Conservation (phyloP, 768 basidiomycete genomes). For the Inosperma sp. region DNA sequence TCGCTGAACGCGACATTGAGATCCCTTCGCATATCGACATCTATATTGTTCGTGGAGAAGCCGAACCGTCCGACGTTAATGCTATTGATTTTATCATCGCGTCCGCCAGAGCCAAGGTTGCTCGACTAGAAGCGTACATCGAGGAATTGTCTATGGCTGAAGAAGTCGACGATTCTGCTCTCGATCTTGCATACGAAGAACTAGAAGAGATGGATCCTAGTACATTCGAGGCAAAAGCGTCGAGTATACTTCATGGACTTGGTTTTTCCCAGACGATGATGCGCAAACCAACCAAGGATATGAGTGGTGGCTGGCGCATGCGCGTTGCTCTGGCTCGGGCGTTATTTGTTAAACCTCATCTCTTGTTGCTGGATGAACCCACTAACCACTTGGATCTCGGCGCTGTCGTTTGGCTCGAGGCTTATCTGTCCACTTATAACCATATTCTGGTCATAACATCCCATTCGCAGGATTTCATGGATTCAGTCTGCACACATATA, state of each 20-base stretch:
- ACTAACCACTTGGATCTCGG: slow-evolving; percentile 95
- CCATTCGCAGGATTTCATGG: slow-evolving; percentile 99
- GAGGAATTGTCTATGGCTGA: slow-evolving; percentile 92
- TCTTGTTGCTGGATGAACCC: slow-evolving; percentile 89
- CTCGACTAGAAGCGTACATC: slow-evolving; percentile 86
- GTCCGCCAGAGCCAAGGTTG: slow-evolving; percentile 90
- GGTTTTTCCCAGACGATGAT: slow-evolving; percentile 91
- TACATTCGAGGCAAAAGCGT: slow-evolving; percentile 95
- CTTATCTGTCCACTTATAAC: slow-evolving; percentile 96
- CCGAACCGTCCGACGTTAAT: slow-evolving; percentile 91
- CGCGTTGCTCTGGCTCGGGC: slow-evolving; percentile 95
- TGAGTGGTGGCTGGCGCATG: slow-evolving; percentile 99
- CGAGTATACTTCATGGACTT: slow-evolving; percentile 94
- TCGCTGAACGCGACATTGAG: slow-evolving; percentile 91
- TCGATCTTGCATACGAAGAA: slow-evolving; percentile 91
- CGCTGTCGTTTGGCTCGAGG: slow-evolving; percentile 98
- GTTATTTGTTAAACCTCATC: slow-evolving; percentile 93
- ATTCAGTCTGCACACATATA: slow-evolving; percentile 94
- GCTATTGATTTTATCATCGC: slow-evolving; percentile 96
- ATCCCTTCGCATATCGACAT: slow-evolving; percentile 96
- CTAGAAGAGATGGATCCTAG: slow-evolving; percentile 94
- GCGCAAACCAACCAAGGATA: slow-evolving; percentile 95
- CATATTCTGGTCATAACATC: slow-evolving; percentile 97
- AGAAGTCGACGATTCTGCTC: slow-evolving; percentile 78
- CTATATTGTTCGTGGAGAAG: slow-evolving; percentile 94